A percentile compares a stretch with the other conserved stretches of the same genome.
Evolutionary conservation across 2,329 filamentous ascomycete genomes (phyloP).

Genomic region (Rutstroemia sp.): DNA sequence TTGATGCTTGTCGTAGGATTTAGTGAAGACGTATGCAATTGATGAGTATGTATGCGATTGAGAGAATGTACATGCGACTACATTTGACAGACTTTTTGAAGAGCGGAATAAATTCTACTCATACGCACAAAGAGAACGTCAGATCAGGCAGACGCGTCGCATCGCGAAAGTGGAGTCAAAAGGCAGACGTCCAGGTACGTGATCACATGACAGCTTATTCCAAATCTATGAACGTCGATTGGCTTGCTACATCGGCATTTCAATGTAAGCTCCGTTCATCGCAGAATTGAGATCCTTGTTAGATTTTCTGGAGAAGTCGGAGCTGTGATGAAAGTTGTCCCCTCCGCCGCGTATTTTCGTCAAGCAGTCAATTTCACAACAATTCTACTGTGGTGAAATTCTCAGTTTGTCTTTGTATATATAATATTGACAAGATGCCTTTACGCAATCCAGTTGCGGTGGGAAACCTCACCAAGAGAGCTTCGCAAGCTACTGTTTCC

Average conservation of each 20-base stretch:
- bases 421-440: constrained; percentile 30
- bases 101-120: no score
- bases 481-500: constrained; percentile 21
- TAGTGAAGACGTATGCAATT: not conserved
- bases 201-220: not conserved
- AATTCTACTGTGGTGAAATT: not conserved
- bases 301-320: not conserved
- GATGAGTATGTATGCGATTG: no score
- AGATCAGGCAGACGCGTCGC: constrained; percentile 6
- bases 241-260: not conserved
- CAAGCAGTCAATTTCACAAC: not conserved
- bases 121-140: not conserved
- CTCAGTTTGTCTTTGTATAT: not conserved
- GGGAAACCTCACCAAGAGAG: constrained; percentile 24
- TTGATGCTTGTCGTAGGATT: not conserved
- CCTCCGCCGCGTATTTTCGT: not conserved
- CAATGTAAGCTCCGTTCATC: not conserved
- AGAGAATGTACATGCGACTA: no score
- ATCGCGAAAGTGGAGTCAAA: not conserved
- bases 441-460: constrained; percentile 31
- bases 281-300: not conserved
- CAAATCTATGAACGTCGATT: not conserved
- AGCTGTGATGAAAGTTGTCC: constrained; percentile 2
- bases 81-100: no score
- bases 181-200: not conserved